Evolutionary conservation across 1,284 basidiomycete species (phyloP).

Genomic region (Pascua guehoae): DNA sequence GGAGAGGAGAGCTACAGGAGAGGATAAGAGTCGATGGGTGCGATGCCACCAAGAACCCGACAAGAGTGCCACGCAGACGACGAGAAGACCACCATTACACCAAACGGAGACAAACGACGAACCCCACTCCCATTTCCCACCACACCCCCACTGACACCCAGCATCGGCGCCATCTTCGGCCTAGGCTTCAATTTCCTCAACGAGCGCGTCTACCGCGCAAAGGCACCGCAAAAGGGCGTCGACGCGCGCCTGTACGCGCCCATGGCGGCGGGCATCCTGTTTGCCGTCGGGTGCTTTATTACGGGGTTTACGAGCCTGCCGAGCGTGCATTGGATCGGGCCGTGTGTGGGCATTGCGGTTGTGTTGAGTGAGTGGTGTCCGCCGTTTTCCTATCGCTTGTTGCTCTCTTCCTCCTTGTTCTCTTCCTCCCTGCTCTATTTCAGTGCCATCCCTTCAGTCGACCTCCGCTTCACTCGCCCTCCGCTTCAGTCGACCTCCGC

Average conservation of each 20-base stretch:
- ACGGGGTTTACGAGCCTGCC: slow-evolving; percentile 43
- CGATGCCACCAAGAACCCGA: slow-evolving; percentile 51
- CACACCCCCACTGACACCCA: background rate
- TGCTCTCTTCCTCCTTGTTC: too few species aligned
- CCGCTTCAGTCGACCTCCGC: too few species aligned
- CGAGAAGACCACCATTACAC: too few species aligned
- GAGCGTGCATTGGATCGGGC: slow-evolving; percentile 35
- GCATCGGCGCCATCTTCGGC: slow-evolving; percentile 60
- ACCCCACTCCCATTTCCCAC: too few species aligned
- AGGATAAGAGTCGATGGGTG: too few species aligned
- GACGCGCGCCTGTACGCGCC: slow-evolving; percentile 70
- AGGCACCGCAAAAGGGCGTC: slow-evolving; percentile 58
- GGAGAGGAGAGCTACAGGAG: too few species aligned
- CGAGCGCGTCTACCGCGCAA: slow-evolving; percentile 62
- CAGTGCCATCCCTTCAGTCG: too few species aligned
- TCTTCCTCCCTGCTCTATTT: background rate
- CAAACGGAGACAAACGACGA: too few species aligned
- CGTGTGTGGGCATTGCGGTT: slow-evolving; percentile 58
- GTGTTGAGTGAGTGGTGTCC: slow-evolving; percentile 23
- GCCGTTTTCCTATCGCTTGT: too few species aligned
- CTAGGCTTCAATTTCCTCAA: slow-evolving; percentile 61
- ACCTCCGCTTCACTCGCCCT: too few species aligned
- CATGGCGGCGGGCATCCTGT: slow-evolving; percentile 61
- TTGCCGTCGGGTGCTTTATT: slow-evolving; percentile 62
- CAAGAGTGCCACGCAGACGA: slow-evolving; percentile 43